Conservation (phyloP, 1,139 yeast genomes). For the Debaryomycetaceae sp. region DNA sequence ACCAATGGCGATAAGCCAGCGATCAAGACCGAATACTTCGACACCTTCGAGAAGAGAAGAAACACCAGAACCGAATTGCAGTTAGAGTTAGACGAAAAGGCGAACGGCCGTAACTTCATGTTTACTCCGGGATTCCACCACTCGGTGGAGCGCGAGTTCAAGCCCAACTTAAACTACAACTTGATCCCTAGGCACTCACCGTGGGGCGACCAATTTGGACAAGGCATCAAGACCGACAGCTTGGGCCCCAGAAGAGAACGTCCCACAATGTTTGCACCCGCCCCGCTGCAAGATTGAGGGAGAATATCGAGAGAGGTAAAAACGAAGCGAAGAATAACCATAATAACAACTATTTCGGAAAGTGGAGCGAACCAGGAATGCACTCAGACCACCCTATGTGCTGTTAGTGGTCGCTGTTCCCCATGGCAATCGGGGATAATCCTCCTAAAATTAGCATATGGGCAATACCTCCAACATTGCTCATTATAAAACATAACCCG, state of each 20-base stretch:
- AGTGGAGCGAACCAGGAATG: no score
- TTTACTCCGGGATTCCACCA: constrained; percentile 7
- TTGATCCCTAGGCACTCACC: constrained; percentile 45
- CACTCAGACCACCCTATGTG: no score
- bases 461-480: no score
- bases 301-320: background rate
- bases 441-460: constrained; percentile 3
- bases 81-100: constrained; percentile 27
- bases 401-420: no score
- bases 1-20: constrained; percentile 35
- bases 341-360: background rate
- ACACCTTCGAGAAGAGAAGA: constrained; percentile 29
- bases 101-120: constrained; percentile 35
- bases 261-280: constrained; percentile 38
- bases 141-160: constrained; percentile 11
- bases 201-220: constrained; percentile 39
- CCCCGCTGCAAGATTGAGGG: background rate
- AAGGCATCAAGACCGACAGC: constrained; percentile 40
- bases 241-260: constrained; percentile 48
- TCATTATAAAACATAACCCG: no score
- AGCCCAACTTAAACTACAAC: constrained; percentile 38
- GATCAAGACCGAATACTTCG: constrained; percentile 36
- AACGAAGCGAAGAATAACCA: background rate
- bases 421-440: no score
- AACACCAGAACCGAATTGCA: constrained; percentile 22